Percentiles rank a stretch among this genome's conserved stretches.
phyloP scores from a whole-genome alignment of 2,329 filamentous ascomycete species.

The Elsinoe perseae region DNA sequence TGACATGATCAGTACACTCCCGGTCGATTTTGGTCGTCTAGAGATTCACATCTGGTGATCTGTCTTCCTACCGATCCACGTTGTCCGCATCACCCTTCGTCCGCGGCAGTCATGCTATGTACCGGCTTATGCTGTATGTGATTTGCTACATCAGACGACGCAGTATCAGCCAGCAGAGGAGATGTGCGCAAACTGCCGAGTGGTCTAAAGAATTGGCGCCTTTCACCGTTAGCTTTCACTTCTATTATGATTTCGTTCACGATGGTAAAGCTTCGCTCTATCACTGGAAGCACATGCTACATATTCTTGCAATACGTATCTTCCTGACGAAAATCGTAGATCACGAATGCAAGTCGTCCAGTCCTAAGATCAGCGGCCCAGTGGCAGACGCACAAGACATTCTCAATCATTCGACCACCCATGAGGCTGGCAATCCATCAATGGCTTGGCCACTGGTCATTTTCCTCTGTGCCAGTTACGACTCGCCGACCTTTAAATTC shows the following conservation, averaged over 20 bases:
- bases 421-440: not conserved
- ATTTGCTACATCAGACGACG: not conserved
- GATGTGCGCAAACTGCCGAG: not conserved
- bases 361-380: not conserved
- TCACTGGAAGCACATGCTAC: not conserved
- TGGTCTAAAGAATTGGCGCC: not conserved
- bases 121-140: not conserved
- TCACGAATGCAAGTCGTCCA: not conserved
- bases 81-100: not conserved
- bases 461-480: not conserved
- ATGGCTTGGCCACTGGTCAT: not conserved
- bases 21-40: too few relatives aligned
- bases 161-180: not conserved
- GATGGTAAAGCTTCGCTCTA: not conserved
- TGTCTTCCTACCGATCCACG: not conserved
- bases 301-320: not conserved
- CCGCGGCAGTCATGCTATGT: not conserved
- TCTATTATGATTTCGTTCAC: not conserved
- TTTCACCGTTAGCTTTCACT: not conserved
- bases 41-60: not conserved
- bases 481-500: not conserved
- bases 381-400: not conserved
- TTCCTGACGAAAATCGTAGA: not conserved
- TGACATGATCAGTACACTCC: too few relatives aligned
- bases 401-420: not conserved